phyloP scores from a whole-genome alignment of 208 protist genomes.

The Trypanosoma boissoni region DNA sequence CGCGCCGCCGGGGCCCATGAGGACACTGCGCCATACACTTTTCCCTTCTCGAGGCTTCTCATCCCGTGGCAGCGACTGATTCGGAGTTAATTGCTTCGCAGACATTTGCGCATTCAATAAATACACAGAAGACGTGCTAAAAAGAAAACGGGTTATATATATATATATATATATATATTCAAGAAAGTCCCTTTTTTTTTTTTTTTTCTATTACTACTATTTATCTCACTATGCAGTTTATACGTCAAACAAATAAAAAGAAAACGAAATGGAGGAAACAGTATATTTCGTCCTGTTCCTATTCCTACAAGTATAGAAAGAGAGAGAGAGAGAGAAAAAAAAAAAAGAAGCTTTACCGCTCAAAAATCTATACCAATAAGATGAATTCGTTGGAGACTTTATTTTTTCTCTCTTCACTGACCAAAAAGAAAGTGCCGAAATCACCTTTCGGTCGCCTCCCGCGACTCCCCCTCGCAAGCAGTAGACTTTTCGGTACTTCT shows the following conservation, averaged over 20 bases:
- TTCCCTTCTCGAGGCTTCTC: constrained; percentile 13
- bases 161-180: background rate
- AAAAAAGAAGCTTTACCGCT: constrained; percentile 15
- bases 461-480: no score
- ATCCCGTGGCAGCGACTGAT: background rate
- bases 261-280: no score
- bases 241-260: constrained; percentile 20
- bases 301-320: no score
- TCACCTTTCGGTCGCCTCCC: no score
- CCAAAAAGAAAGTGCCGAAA: no score
- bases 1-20: constrained; percentile 49
- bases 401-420: no score
- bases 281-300: no score
- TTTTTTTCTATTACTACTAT: background rate
- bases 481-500: no score
- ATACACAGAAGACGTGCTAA: constrained; percentile 9
- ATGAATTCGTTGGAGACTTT: no score
- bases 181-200: background rate
- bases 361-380: no score
- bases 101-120: constrained; percentile 22
- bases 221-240: background rate
- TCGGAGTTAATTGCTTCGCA: constrained; percentile 1
- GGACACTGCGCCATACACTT: constrained; percentile 31
- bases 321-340: constrained; percentile 20
- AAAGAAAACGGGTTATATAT: constrained; percentile 14